A percentile compares a stretch with the other conserved stretches of the same genome.
phyloP scores from a whole-genome alignment of 768 basidiomycete genomes.

The Fibroporia radiculosa region DNA sequence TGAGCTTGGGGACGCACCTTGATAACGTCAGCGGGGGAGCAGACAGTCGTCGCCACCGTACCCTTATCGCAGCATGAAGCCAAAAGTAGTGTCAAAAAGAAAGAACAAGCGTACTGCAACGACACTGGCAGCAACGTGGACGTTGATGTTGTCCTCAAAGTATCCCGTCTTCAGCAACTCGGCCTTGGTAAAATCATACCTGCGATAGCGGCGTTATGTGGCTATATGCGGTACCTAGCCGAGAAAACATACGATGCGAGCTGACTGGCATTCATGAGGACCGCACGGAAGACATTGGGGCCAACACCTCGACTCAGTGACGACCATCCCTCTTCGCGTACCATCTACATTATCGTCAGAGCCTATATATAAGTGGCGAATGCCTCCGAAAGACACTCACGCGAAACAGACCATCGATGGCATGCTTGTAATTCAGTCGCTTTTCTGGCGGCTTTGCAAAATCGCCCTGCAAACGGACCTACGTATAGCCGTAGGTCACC shows the following conservation, averaged over 20 bases:
- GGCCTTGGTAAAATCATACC: slow-evolving; percentile 89
- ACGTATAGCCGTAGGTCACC: slow-evolving; percentile 15
- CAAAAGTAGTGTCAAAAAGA: neutral
- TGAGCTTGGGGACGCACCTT: slow-evolving; percentile 36
- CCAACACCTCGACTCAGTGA: slow-evolving; percentile 71
- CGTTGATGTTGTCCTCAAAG: slow-evolving; percentile 75
- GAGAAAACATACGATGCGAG: slow-evolving; percentile 73
- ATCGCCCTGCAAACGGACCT: slow-evolving; percentile 84
- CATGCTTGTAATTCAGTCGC: slow-evolving; percentile 85
- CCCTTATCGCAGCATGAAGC: slow-evolving; percentile 35
- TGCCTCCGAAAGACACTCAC: slow-evolving; percentile 37
- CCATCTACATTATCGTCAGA: slow-evolving; percentile 49
- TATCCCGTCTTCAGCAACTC: slow-evolving; percentile 64
- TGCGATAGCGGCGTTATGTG: too few relatives aligned
- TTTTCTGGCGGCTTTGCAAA: slow-evolving; percentile 85
- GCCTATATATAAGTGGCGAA: slow-evolving; percentile 4
- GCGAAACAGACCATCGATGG: slow-evolving; percentile 79
- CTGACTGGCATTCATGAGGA: slow-evolving; percentile 90
- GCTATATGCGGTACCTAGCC: too few relatives aligned
- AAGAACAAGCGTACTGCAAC: slow-evolving; percentile 54
- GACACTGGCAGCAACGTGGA: slow-evolving; percentile 82
- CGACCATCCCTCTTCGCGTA: slow-evolving; percentile 75
- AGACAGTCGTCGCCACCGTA: slow-evolving; percentile 84
- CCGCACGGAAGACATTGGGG: slow-evolving; percentile 80
- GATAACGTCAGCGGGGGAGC: slow-evolving; percentile 82